Evolutionary conservation across 495 filamentous ascomycete species (phyloP).

Genomic region (Penicillium silybi): DNA sequence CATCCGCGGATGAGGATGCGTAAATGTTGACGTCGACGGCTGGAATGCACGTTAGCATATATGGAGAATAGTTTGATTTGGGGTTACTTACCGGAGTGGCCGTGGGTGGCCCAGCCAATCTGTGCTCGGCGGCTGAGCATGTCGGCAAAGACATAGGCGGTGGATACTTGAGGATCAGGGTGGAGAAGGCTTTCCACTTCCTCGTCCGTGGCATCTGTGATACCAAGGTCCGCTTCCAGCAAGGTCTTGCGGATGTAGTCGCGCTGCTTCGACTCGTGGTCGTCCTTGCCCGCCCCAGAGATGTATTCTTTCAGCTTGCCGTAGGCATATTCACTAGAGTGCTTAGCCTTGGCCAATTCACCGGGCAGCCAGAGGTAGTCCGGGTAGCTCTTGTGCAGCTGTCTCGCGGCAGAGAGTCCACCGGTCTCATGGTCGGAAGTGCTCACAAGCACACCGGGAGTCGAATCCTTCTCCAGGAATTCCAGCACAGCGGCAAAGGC

Average conservation of each 20-base stretch:
- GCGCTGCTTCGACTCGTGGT: constrained; percentile 22
- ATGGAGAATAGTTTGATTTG: neutral
- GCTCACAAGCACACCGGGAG: constrained; percentile 74
- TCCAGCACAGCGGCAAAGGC: constrained; percentile 78
- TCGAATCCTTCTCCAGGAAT: constrained; percentile 70
- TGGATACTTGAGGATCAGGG: constrained; percentile 35
- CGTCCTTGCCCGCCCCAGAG: constrained; percentile 19
- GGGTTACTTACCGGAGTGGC: constrained; percentile 59
- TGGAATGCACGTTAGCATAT: constrained; percentile 24
- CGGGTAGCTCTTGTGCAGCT: constrained; percentile 62
- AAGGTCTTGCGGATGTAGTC: constrained; percentile 58
- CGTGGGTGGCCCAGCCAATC: constrained; percentile 88
- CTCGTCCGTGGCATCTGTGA: constrained; percentile 64
- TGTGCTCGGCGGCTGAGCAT: constrained; percentile 85
- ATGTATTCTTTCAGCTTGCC: constrained; percentile 56
- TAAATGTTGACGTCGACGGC: constrained; percentile 90
- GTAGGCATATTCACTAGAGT: constrained; percentile 69
- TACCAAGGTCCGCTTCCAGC: constrained; percentile 65
- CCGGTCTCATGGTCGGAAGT: constrained; percentile 97
- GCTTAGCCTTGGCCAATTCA: constrained; percentile 74
- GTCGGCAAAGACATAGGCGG: constrained; percentile 65
- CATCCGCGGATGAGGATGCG: constrained; percentile 50
- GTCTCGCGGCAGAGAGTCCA: constrained; percentile 74
- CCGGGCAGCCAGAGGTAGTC: constrained; percentile 84
- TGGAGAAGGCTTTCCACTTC: constrained; percentile 68